phyloP scores from a whole-genome alignment of 768 basidiomycete genomes.

The Naganishia randhawae region DNA sequence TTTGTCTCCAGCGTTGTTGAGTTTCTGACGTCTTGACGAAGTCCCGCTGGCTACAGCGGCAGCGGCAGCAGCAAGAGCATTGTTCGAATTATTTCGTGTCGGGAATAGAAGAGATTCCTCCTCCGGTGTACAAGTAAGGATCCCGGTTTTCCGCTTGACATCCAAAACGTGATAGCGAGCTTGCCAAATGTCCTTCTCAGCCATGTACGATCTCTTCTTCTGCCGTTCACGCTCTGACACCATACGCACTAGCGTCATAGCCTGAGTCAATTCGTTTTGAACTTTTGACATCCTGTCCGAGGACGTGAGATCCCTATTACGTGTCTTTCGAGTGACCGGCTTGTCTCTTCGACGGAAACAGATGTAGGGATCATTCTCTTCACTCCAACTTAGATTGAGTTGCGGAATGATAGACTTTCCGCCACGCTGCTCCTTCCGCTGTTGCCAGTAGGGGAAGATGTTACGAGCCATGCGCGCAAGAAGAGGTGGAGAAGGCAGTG shows the following conservation, averaged over 20 bases:
- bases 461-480: constrained; percentile 67
- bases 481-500: constrained; percentile 63
- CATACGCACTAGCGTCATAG: constrained; percentile 67
- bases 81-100: constrained; percentile 23
- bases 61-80: not conserved
- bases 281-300: constrained; percentile 83
- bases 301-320: constrained; percentile 80
- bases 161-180: constrained; percentile 69
- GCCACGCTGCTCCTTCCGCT: constrained; percentile 70
- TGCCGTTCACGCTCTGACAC: constrained; percentile 68
- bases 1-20: constrained; percentile 38
- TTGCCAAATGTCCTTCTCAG: constrained; percentile 70
- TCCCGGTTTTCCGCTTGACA: constrained; percentile 65
- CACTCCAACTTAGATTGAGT: constrained; percentile 86
- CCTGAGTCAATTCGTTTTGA: constrained; percentile 67
- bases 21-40: constrained; percentile 9
- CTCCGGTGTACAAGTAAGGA: constrained; percentile 48
- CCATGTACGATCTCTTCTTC: constrained; percentile 65
- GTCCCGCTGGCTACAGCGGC: not conserved
- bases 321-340: constrained; percentile 89
- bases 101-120: constrained; percentile 49
- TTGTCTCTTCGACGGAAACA: constrained; percentile 94
- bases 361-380: constrained; percentile 85
- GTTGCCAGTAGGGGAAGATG: constrained; percentile 86
- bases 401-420: constrained; percentile 82